Evolutionary conservation across 768 basidiomycete species (phyloP).

Genomic region (Exidia glandulosa): DNA sequence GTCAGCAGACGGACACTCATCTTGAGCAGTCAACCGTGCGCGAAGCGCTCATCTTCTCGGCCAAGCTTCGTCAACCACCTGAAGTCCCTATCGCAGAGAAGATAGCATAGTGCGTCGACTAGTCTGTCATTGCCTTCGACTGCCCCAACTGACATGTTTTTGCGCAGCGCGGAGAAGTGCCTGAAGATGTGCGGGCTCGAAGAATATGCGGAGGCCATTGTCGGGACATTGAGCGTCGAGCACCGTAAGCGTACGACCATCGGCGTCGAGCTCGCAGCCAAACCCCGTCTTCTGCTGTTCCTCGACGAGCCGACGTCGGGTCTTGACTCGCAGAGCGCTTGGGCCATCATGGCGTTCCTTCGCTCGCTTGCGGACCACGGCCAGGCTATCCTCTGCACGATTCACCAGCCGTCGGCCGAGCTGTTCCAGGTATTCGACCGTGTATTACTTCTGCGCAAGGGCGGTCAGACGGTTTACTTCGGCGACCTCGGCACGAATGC

Average conservation of each 20-base stretch:
- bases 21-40: slow-evolving; percentile 64
- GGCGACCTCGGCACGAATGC: slow-evolving; percentile 60
- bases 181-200: slow-evolving; percentile 80
- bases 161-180: slow-evolving; percentile 21
- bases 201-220: slow-evolving; percentile 72
- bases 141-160: neutral
- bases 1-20: slow-evolving; percentile 80
- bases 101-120: slow-evolving; percentile 61
- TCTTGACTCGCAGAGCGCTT: slow-evolving; percentile 33
- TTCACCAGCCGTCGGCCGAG: slow-evolving; percentile 54
- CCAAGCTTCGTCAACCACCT: slow-evolving; percentile 63
- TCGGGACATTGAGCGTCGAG: slow-evolving; percentile 59
- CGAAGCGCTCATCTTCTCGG: slow-evolving; percentile 73
- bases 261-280: slow-evolving; percentile 78
- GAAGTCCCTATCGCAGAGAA: slow-evolving; percentile 58
- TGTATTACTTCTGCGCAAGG: slow-evolving; percentile 62
- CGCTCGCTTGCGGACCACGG: slow-evolving; percentile 67
- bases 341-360: slow-evolving; percentile 71
- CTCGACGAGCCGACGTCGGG: slow-evolving; percentile 22
- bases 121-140: neutral
- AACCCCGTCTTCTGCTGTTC: slow-evolving; percentile 29
- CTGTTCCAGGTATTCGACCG: slow-evolving; percentile 77
- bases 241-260: slow-evolving; percentile 77
- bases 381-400: slow-evolving; percentile 86
- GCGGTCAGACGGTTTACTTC: slow-evolving; percentile 68